Evolutionary conservation across 2,329 filamentous ascomycete species (phyloP).

Genomic region (Colletotrichum sp.): DNA sequence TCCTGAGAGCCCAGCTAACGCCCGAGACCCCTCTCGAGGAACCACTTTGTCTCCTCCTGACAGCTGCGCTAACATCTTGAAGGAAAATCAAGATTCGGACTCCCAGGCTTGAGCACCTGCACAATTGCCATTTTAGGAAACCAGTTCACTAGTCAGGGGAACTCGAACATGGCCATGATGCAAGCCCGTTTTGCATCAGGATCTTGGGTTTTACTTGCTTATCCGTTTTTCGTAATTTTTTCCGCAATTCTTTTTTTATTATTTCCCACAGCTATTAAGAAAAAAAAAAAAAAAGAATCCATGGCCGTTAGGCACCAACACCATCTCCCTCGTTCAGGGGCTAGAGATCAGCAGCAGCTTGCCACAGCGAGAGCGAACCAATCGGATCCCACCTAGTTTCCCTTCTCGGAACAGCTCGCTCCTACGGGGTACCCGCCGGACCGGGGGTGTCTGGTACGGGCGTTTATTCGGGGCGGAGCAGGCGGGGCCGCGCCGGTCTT

Average conservation of each 20-base stretch:
- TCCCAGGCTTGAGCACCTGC: neutral
- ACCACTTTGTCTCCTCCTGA: neutral
- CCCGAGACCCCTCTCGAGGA: neutral
- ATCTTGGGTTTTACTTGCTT: neutral
- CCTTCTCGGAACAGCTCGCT: conserved; percentile 2
- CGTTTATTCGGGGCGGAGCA: neutral
- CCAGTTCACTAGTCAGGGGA: neutral
- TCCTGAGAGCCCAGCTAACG: neutral
- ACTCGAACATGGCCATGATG: neutral
- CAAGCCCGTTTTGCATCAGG: neutral
- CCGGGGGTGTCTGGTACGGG: neutral
- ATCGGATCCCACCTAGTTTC: neutral
- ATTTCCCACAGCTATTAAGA: neutral
- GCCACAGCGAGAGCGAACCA: neutral
- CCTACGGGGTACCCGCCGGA: neutral
- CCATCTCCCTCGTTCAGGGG: neutral
- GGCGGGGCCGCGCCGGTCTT: neutral
- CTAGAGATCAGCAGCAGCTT: neutral
- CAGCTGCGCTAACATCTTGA: neutral
- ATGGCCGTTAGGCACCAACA: neutral
- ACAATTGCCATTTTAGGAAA: neutral
- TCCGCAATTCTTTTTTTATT: neutral
- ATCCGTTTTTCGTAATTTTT: neutral
- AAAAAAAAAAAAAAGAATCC: neutral
- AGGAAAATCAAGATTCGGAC: neutral